Evolutionary conservation across 352 stramenopile genomes (phyloP), one percentile per base, ranked within the genome.

Genomic region (Phytophthora citrophthora): DNA sequence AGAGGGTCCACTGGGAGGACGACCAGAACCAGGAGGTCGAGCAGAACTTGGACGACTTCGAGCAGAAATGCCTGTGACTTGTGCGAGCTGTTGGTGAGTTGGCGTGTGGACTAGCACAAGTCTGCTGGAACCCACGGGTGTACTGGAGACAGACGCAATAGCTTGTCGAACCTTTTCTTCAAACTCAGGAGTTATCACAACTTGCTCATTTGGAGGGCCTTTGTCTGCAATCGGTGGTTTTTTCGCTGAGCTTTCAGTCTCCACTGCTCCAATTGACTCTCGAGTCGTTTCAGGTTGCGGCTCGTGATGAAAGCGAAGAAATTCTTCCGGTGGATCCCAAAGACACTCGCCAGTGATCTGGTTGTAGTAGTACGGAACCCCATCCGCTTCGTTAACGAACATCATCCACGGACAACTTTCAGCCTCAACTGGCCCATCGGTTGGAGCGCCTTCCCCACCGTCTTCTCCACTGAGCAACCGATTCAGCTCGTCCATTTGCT

Each of bases 281-380:
- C 20, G 27, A 43, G 34, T 31, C 3, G 56, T 31, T 55, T 9
- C 26, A 38, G 4, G 13, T 54, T 66, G 38, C 11, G 69, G 50
- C n/a, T 78, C 32, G 6, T 70, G 49, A 29, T 84, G 78, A 20
- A 77, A 83, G 23, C 54, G 74, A 6, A 86, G 36, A 24, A 86
- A 91, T 10, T 83, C 66, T 6, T 72, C 72, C 1, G 84, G 84
- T 2, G 79, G 66, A 12, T 90, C 80, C 84, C 84, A 93, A 15
- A 90, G 68, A 59, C 80, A 90, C 50, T 89, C 75, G 1, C 70
- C 70, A 15, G 79, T 90, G 26, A 72, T 29, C 39, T 81, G 53
- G 40, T 91, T 86, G 60, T 90, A 89, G 61, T 91, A 93, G 58
- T 93, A 93, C 24, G 81, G 79, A 13, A 79, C 54, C 9, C 77